phyloP scores from a whole-genome alignment of 768 basidiomycete species.

The Leccinum ochraceum region DNA sequence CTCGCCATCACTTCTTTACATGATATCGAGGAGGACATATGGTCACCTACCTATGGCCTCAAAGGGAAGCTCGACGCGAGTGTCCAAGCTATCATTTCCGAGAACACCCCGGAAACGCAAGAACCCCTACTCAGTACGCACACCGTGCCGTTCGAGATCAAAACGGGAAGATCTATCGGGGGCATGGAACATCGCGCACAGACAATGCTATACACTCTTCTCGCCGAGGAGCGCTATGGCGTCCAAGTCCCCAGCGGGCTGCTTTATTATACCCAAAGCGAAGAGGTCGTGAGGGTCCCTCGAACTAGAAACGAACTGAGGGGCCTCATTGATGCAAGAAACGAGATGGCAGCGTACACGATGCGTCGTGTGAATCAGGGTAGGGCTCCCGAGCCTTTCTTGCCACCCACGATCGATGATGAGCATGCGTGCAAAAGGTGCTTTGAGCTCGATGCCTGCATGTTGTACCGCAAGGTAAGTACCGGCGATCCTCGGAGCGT shows the following conservation, averaged over 20 bases:
- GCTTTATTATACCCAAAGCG: constrained; percentile 92
- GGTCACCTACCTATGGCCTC: constrained; percentile 92
- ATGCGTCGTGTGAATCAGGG: constrained; percentile 45
- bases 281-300: constrained; percentile 83
- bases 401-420: constrained; percentile 88
- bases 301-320: constrained; percentile 80
- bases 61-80: constrained; percentile 97
- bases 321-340: constrained; percentile 77
- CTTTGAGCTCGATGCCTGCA: constrained; percentile 82
- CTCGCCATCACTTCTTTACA: constrained; percentile 76
- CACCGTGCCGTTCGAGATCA: constrained; percentile 87
- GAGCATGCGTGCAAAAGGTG: constrained; percentile 77
- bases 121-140: constrained; percentile 26
- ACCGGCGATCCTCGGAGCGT: not conserved
- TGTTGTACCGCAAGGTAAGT: constrained; percentile 86
- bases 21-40: constrained; percentile 96
- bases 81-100: constrained; percentile 65
- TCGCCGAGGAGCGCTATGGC: constrained; percentile 90
- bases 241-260: constrained; percentile 79
- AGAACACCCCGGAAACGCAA: constrained; percentile 35
- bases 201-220: constrained; percentile 93
- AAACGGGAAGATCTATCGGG: constrained; percentile 80
- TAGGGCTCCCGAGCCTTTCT: constrained; percentile 51
- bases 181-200: constrained; percentile 95
- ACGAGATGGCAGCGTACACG: constrained; percentile 82